phyloP scores from a whole-genome alignment of 2,329 filamentous ascomycete species.

The Plectosphaerella sp. region DNA sequence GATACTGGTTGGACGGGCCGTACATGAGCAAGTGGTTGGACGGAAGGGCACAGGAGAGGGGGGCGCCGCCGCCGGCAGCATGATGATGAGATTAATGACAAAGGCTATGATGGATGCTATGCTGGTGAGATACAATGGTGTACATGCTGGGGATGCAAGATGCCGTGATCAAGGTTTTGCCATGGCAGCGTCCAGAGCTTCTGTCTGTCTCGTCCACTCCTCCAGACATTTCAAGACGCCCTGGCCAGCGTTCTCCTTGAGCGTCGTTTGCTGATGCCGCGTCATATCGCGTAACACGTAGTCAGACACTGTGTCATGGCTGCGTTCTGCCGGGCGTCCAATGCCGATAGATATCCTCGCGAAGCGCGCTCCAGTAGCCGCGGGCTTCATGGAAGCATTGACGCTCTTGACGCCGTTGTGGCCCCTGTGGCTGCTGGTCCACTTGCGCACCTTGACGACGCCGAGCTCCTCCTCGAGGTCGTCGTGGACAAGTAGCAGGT shows the following conservation, averaged over 20 bases:
- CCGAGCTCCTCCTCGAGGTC: slow-evolving; percentile 75
- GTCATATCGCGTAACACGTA: slow-evolving; percentile 75
- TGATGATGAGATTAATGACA: not conserved
- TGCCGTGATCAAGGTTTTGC: not conserved
- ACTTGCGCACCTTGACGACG: slow-evolving; percentile 58
- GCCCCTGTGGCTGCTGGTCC: slow-evolving; percentile 60
- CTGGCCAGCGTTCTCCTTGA: slow-evolving; percentile 48
- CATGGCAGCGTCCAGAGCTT: not conserved
- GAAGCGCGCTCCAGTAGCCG: slow-evolving; percentile 34
- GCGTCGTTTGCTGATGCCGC: slow-evolving; percentile 38
- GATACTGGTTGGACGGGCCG: slow-evolving; percentile 89
- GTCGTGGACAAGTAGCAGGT: slow-evolving; percentile 79
- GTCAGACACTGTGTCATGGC: slow-evolving; percentile 61
- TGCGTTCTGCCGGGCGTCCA: slow-evolving; percentile 70
- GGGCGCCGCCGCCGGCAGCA: not conserved
- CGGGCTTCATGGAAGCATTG: slow-evolving; percentile 41
- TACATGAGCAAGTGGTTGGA: slow-evolving; percentile 70
- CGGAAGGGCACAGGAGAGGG: slow-evolving; percentile 24
- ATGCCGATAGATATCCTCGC: slow-evolving; percentile 77
- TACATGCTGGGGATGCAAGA: not conserved
- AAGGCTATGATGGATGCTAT: no score
- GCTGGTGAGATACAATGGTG: not conserved
- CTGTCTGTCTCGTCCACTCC: slow-evolving; percentile 35
- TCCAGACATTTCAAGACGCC: slow-evolving; percentile 46
- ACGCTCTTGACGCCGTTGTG: slow-evolving; percentile 74